phyloP scores from a whole-genome alignment of 805 yeast genomes.

The Ogataea ganodermae region DNA sequence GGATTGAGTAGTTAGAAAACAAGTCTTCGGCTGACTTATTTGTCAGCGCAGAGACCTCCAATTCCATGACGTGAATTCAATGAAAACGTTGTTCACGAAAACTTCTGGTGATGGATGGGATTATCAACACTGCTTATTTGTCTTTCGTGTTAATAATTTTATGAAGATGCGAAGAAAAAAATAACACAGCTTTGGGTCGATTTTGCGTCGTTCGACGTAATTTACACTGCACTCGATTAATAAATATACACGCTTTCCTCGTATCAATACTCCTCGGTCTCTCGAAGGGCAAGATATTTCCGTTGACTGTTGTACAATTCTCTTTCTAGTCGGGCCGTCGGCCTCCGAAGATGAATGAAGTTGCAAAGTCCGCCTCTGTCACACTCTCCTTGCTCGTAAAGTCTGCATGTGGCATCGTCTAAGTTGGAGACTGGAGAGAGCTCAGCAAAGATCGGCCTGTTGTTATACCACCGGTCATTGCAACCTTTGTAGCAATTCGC shows the following conservation, averaged over 20 bases:
- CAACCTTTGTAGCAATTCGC: conserved; percentile 57
- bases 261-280: background rate
- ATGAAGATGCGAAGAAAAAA: background rate
- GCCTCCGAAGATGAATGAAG: conserved; percentile 75
- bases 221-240: conserved; percentile 6
- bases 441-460: conserved; percentile 77
- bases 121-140: background rate
- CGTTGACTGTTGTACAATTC: conserved; percentile 24
- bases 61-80: conserved; percentile 7
- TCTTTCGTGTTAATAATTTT: conserved; percentile 13
- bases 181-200: background rate
- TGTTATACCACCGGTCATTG: conserved; percentile 81
- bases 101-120: background rate
- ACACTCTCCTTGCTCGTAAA: conserved; percentile 64
- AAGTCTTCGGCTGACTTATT: conserved; percentile 27
- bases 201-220: conserved; percentile 6
- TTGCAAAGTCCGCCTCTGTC: conserved; percentile 84
- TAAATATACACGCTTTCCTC: background rate
- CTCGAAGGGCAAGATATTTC: conserved; percentile 5
- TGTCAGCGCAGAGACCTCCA: conserved; percentile 12
- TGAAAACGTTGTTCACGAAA: background rate
- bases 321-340: conserved; percentile 38
- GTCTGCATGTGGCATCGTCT: conserved; percentile 73
- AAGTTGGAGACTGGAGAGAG: conserved; percentile 73
- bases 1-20: conserved; percentile 32